Percentiles rank a stretch among this genome's conserved stretches.
phyloP scores from a whole-genome alignment of 352 stramenopile genomes.

The Pythium myriotylum region DNA sequence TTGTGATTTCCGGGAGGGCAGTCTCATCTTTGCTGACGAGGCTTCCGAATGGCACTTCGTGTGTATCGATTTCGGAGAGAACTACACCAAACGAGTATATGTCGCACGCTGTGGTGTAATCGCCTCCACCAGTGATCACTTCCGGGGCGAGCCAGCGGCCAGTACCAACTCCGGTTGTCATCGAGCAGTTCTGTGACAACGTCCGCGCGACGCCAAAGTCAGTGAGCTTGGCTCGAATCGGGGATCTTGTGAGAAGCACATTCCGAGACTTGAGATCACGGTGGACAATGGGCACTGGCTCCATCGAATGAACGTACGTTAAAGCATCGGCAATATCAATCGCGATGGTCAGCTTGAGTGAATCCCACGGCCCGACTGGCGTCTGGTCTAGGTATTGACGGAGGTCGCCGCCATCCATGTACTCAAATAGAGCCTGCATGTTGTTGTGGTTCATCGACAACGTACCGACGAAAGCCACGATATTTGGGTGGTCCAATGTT shows the following conservation, averaged over 20 bases:
- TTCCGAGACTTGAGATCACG: too few species aligned
- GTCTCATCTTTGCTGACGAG: too few species aligned
- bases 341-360: neutral
- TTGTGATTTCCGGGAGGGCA: too few species aligned
- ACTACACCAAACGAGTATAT: conserved; percentile 23
- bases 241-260: too few species aligned
- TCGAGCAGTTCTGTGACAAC: too few species aligned
- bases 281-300: too few species aligned
- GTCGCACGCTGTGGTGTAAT: neutral
- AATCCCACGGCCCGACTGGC: neutral
- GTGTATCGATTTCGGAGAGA: neutral
- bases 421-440: neutral
- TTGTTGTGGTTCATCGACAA: neutral
- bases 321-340: too few species aligned
- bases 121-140: neutral
- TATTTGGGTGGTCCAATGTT: neutral
- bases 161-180: too few species aligned
- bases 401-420: neutral
- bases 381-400: neutral
- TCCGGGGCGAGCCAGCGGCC: neutral
- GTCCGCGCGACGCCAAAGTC: too few species aligned
- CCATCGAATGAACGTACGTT: too few species aligned
- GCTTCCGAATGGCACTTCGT: too few species aligned
- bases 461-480: neutral
- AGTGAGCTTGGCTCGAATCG: too few species aligned